phyloP scores from a whole-genome alignment of 1,139 yeast genomes.

The Insectozyma bohioensis region DNA sequence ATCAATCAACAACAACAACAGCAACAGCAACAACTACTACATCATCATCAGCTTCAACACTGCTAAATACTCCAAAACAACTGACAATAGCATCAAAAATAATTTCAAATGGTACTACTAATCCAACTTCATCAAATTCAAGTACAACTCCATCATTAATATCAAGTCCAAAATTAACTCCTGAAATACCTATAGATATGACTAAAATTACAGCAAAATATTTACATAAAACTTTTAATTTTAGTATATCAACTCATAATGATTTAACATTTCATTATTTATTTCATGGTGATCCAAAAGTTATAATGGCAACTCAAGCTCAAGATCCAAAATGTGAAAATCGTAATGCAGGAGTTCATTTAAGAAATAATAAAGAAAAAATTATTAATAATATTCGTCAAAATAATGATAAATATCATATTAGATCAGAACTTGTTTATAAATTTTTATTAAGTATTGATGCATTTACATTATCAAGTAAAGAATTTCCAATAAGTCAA shows the following conservation, averaged over 20 bases:
- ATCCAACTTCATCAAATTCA: too few species aligned
- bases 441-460: conserved; percentile 25
- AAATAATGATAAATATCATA: conserved; percentile 11
- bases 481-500: conserved; percentile 21
- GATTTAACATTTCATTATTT: conserved; percentile 23
- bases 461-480: conserved; percentile 35
- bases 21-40: too few species aligned
- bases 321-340: conserved; percentile 23
- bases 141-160: conserved; percentile 4
- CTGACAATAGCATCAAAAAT: too few species aligned
- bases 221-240: conserved; percentile 25
- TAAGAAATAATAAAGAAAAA: conserved; percentile 6
- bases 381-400: conserved; percentile 8
- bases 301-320: conserved; percentile 21
- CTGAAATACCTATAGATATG: conserved; percentile 12
- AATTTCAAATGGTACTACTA: too few species aligned
- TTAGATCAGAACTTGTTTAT: conserved; percentile 18
- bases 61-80: neutral
- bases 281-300: conserved; percentile 29
- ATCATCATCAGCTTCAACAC: conserved; percentile 1
- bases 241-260: conserved; percentile 23
- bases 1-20: conserved; percentile 3
- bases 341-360: conserved; percentile 26
- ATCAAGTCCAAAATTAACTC: conserved; percentile 2
- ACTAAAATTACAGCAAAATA: conserved; percentile 21